These are phyloP conservation scores for Kodamaea derodonti DNA, from an alignment of 1,139 yeast genomes.

Conservation along the genomic window DNA sequence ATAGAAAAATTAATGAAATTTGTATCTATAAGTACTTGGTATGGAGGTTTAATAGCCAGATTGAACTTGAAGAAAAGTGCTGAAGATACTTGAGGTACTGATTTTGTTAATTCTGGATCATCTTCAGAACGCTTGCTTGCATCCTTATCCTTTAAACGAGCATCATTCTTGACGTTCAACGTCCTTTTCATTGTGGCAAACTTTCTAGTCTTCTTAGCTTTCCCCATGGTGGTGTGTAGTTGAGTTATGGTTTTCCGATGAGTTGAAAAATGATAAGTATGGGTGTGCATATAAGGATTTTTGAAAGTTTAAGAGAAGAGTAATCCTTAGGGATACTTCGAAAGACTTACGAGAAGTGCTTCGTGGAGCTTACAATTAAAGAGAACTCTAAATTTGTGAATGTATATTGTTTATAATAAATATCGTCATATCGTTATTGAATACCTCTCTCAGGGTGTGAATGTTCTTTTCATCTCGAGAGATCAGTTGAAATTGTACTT, in stretches of 20 bases:
- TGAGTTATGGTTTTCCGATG: constrained; percentile 6
- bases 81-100: constrained; percentile 92
- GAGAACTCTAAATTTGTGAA: no score
- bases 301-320: no score
- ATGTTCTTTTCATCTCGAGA: no score
- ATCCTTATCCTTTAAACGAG: constrained; percentile 43
- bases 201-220: constrained; percentile 94
- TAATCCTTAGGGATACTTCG: not conserved
- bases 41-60: constrained; percentile 92
- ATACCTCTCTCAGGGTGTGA: no score
- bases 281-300: not conserved
- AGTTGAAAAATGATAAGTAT: constrained; percentile 3
- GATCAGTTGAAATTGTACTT: no score
- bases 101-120: constrained; percentile 79
- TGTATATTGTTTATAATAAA: no score
- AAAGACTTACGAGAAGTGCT: no score
- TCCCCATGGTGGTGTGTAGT: constrained; percentile 62
- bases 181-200: constrained; percentile 89
- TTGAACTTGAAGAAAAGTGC: constrained; percentile 94
- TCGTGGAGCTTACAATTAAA: no score
- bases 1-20: constrained; percentile 94
- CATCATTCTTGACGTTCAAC: constrained; percentile 62
- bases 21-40: constrained; percentile 92
- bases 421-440: no score
- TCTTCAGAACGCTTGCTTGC: constrained; percentile 29